phyloP scores from a whole-genome alignment of 257 asterid species.

The Salvia splendens region DNA sequence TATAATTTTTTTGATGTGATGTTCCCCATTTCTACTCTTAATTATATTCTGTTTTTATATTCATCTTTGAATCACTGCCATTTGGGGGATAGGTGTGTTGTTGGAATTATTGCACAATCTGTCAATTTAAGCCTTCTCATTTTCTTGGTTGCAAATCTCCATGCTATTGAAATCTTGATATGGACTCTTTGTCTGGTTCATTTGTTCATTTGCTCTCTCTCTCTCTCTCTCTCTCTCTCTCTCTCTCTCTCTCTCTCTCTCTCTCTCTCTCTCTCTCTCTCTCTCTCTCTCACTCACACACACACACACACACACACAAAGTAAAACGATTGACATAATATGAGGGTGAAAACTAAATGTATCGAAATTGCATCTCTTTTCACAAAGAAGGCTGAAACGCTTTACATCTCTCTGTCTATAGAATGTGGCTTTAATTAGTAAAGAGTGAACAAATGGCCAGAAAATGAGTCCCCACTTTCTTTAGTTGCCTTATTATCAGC shows the following conservation, averaged over 20 bases:
- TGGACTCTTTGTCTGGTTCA: too few relatives aligned
- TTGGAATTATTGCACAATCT: constrained; percentile 35
- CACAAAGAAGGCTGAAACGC: background rate
- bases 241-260: too few relatives aligned
- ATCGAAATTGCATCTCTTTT: constrained; percentile 3
- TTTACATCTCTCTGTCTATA: constrained; percentile 28
- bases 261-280: too few relatives aligned
- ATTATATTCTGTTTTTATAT: constrained; percentile 8
- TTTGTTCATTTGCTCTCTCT: too few relatives aligned
- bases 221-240: too few relatives aligned
- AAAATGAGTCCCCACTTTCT: constrained; percentile 31
- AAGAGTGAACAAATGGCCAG: constrained; percentile 43
- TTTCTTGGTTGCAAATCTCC: background rate
- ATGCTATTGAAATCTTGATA: too few relatives aligned
- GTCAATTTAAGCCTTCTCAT: background rate
- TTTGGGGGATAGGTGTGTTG: constrained; percentile 30
- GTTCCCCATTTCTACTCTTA: constrained; percentile 16
- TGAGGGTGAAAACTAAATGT: too few relatives aligned
- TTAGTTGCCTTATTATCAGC: constrained; percentile 30
- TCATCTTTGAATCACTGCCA: constrained; percentile 35
- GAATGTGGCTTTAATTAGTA: constrained; percentile 13
- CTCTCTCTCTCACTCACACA: too few relatives aligned
- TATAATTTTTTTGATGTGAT: constrained; percentile 32
- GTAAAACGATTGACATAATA: too few relatives aligned
- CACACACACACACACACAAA: too few relatives aligned